Evolutionary conservation across 176 grass and related monocot genomes (phyloP), one percentile per base, ranked within the genome.

Genomic region (Microstegium vimineum): DNA sequence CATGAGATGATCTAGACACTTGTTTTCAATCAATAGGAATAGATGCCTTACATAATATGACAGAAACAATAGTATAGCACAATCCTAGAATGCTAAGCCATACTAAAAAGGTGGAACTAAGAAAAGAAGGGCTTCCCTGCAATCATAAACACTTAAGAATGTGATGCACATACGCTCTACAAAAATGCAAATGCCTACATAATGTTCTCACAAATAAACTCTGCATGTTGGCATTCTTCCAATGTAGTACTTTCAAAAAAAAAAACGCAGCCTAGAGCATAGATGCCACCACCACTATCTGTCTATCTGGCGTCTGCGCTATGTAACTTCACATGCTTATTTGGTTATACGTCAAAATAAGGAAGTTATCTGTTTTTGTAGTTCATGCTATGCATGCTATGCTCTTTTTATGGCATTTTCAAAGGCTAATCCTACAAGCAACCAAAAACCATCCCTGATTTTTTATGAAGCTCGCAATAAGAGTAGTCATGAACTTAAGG

Each of bases 21-120:
- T 67, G 45, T 28, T 1, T 37, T 82, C 26, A 62, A 57, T 71
- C 14, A 76, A 15, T 82, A 82, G 11, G 73, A 13, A 87, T 38
- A 77, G 65, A 18, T 69, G 36, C 17, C n/a, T 67, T 57, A 34
- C 6, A 25, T 78, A 23, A 40, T 30, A 57, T 38, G 32, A 1
- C 18, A 49, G 61, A 69, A 59, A 52, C 57, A 14, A 69, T 40
- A 72, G 11, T 20, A 37, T 62, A 72, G 14, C 38, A 74, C 10
- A 81, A 75, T 12, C 36, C 46, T 46, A 20, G 15, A 51, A 66
- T 34, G 65, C 23, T 69, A 31, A 23, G 26, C 15, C 36, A 60
- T 60, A 76, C 33, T 76, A 25, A 25, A 23, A 38, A 26, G 0
- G 10, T 57, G 22, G 22, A 75, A 56, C 34, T 71, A 17, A 20